Base-by-base conservation (phyloP, 1,284 basidiomycete species). In the Meira miltonrushii region DNA sequence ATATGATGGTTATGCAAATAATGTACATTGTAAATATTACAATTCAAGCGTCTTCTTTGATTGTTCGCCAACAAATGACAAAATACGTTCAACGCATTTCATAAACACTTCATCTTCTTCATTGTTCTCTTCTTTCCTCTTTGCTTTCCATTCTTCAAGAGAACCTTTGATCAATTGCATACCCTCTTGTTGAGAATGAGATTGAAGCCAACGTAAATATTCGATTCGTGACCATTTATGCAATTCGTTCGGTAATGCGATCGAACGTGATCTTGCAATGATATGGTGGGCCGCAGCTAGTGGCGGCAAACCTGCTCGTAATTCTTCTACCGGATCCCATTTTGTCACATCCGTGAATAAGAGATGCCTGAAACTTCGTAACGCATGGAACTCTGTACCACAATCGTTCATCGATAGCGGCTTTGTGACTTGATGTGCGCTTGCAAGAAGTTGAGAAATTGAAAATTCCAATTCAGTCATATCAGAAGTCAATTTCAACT, bases 381-480 rank as follows among this genome's bases (percentile, higher is more conserved):
- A 25, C 4, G 50, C 50, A 13, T 53, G 23, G 25, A 53, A 53
- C 6, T 39, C 37, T 3, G 2, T 33, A 4, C 37, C 50, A 41
- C 23, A 39, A 41, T 53, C 50, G 6, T 17, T 13, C 50, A 53
- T 37, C 15, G 50, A 33, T 13, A 38, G 25, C 6, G 39, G 50
- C 17, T 44, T 25, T 44, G 43, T 25, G 43, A 17, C 9, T 9
- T 25, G 17, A 25, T 25, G 17, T 4, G 37, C 50, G 23, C 38
- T n/a, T 1, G 63, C 59, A 0, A 76, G 54, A 19, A 78, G 65
- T 59, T 77, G 74, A 11, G 65, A 64, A 12, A 79, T 53, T 6
- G 88, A 86, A 78, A 96, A 94, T 80, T 97, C 94, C 55, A 97
- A 83, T 77, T 92, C 89, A 0, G 93, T 89, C 90, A 95, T 93